phyloP scores from a whole-genome alignment of 192 early-diverging fungal genomes.

The Podila epicladia region DNA sequence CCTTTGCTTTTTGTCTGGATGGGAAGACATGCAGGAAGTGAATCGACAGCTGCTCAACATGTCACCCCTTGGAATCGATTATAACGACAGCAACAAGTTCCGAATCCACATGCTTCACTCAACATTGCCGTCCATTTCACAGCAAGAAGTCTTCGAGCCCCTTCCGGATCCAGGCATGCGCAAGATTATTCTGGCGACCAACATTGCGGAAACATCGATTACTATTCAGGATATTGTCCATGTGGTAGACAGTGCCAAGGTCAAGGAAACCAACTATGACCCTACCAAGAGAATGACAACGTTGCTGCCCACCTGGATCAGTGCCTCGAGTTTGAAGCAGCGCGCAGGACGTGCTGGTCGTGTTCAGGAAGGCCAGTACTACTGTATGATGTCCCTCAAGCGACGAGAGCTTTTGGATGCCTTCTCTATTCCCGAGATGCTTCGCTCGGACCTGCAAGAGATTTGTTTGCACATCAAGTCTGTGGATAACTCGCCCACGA shows the following conservation, averaged over 20 bases:
- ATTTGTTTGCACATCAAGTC: conserved; percentile 62
- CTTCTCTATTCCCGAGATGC: conserved; percentile 67
- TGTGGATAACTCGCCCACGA: conserved; percentile 45
- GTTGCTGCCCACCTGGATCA: conserved; percentile 58
- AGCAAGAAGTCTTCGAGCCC: conserved; percentile 71
- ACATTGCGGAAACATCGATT: conserved; percentile 80
- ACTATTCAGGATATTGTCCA: conserved; percentile 79
- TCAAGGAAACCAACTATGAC: conserved; percentile 69
- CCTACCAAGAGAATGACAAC: conserved; percentile 54
- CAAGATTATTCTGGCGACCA: conserved; percentile 75
- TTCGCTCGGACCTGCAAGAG: conserved; percentile 59
- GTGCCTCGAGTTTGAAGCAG: conserved; percentile 65
- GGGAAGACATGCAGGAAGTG: conserved; percentile 69
- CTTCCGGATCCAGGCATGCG: conserved; percentile 55
- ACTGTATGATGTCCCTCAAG: conserved; percentile 58
- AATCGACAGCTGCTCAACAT: conserved; percentile 54
- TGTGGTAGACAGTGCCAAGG: conserved; percentile 74
- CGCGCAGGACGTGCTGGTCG: conserved; percentile 70
- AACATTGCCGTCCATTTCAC: conserved; percentile 64
- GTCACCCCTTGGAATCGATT: conserved; percentile 57
- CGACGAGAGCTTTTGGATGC: conserved; percentile 55
- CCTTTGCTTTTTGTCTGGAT: conserved; percentile 76
- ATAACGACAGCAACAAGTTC: conserved; percentile 58
- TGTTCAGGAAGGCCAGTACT: conserved; percentile 62
- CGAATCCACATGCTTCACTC: conserved; percentile 68